Conservation (phyloP, 768 basidiomycete genomes). For the Kockovaella imperatae region DNA sequence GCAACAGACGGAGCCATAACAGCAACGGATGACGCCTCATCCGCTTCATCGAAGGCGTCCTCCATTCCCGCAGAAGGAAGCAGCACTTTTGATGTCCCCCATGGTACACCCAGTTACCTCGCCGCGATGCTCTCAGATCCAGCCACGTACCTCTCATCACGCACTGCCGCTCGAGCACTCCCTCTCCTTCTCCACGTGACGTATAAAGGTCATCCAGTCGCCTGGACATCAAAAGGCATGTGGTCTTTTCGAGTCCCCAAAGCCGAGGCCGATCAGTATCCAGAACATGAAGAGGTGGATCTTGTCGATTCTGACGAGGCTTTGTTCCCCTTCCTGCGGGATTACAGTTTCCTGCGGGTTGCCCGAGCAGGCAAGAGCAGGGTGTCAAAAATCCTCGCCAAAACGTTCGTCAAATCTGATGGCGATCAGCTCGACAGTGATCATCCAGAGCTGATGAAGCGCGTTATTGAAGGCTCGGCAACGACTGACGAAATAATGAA, state of each 20-base stretch:
- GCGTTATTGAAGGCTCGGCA: background rate
- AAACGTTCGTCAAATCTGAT: too few relatives aligned
- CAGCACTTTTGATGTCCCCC: too few relatives aligned
- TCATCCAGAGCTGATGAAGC: constrained; percentile 15
- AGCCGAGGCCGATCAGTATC: constrained; percentile 5
- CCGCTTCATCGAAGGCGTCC: background rate
- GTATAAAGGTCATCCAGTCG: constrained; percentile 58
- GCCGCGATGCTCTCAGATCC: constrained; percentile 4
- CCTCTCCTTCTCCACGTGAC: constrained; percentile 62
- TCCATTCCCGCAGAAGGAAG: background rate
- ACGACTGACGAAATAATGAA: too few relatives aligned
- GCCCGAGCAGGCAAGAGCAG: constrained; percentile 10
- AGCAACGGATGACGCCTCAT: background rate
- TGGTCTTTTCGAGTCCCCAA: constrained; percentile 52
- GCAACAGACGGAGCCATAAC: too few relatives aligned
- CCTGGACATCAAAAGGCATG: constrained; percentile 52
- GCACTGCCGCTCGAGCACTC: constrained; percentile 51
- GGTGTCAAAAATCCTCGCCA: constrained; percentile 23
- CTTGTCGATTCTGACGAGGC: too few relatives aligned
- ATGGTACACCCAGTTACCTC: constrained; percentile 15
- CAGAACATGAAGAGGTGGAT: too few relatives aligned
- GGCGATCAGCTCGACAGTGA: constrained; percentile 21
- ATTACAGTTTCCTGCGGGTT: constrained; percentile 25
- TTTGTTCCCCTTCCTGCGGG: constrained; percentile 2
- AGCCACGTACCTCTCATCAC: constrained; percentile 9